These are phyloP conservation scores for Moesziomyces antarcticus DNA, from an alignment of 1,284 basidiomycete genomes.

Conservation along the genomic window DNA sequence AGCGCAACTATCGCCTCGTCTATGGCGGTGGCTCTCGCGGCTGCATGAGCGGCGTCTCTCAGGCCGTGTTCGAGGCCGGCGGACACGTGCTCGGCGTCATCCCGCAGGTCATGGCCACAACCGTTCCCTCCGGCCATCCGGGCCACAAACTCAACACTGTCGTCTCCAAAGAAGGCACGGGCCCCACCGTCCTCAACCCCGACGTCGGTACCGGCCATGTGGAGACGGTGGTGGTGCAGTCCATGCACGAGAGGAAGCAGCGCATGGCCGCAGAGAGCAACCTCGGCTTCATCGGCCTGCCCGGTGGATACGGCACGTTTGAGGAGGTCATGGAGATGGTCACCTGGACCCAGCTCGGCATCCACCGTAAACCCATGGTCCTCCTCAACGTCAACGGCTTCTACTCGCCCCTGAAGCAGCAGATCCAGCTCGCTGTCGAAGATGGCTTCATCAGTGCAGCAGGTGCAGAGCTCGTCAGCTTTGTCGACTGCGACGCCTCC, in stretches of 20 bases:
- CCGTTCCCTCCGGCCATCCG: constrained; percentile 44
- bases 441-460: constrained; percentile 74
- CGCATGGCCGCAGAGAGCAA: constrained; percentile 82
- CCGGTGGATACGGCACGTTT: constrained; percentile 90
- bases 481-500: constrained; percentile 75
- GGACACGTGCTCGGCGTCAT: constrained; percentile 84
- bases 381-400: constrained; percentile 83
- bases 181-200: constrained; percentile 62
- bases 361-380: constrained; percentile 86
- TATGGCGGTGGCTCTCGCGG: constrained; percentile 88
- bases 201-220: constrained; percentile 25
- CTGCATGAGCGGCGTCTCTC: constrained; percentile 86
- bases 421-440: constrained; percentile 76
- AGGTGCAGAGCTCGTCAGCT: constrained; percentile 46
- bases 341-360: constrained; percentile 90
- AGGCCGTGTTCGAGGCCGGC: constrained; percentile 75
- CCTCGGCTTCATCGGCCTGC: constrained; percentile 83
- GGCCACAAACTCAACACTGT: constrained; percentile 31
- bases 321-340: constrained; percentile 90
- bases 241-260: constrained; percentile 91
- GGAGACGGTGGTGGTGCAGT: constrained; percentile 72
- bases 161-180: constrained; percentile 51
- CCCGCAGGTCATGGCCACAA: constrained; percentile 77
- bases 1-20: constrained; percentile 76
- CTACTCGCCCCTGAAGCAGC: constrained; percentile 80